These are phyloP conservation scores for Pichia cactophila DNA, from an alignment of 1,139 yeast species.

Conservation along the genomic window DNA sequence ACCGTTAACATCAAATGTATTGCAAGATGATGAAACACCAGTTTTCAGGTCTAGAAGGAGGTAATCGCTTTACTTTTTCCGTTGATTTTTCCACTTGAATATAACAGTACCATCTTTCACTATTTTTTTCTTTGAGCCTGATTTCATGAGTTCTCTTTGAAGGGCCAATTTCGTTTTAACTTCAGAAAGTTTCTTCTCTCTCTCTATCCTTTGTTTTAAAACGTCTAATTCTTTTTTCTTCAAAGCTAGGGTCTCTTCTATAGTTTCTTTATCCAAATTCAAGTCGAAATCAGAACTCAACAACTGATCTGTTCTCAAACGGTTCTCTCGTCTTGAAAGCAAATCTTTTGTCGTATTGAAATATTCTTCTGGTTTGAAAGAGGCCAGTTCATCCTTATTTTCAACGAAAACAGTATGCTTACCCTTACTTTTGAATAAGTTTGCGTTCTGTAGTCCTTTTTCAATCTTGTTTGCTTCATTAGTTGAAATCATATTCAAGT, in stretches of 20 bases:
- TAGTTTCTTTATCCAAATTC: constrained; percentile 16
- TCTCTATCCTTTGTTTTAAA: constrained; percentile 52
- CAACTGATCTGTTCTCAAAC: constrained; percentile 59
- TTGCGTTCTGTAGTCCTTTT: constrained; percentile 47
- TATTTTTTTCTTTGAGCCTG: constrained; percentile 76
- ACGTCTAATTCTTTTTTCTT: constrained; percentile 51
- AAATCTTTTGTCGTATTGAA: constrained; percentile 66
- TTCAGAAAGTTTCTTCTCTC: constrained; percentile 57
- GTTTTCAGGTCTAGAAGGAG: constrained; percentile 23
- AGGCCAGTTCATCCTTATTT: constrained; percentile 42
- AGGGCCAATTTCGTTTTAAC: constrained; percentile 68
- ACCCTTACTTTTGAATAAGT: constrained; percentile 48
- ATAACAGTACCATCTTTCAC: constrained; percentile 56
- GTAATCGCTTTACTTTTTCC: constrained; percentile 51
- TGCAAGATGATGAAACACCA: neutral
- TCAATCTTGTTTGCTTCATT: constrained; percentile 62
- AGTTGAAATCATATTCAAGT: constrained; percentile 67
- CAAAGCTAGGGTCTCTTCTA: constrained; percentile 13
- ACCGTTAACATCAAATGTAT: neutral
- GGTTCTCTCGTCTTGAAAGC: constrained; percentile 60
- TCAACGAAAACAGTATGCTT: constrained; percentile 86
- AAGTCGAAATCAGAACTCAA: constrained; percentile 28
- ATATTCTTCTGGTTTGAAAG: constrained; percentile 55
- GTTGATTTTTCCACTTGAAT: constrained; percentile 83
- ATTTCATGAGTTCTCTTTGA: constrained; percentile 83